Conservation (phyloP, 164 flowering plant species). For the Buxus sempervirens region DNA sequence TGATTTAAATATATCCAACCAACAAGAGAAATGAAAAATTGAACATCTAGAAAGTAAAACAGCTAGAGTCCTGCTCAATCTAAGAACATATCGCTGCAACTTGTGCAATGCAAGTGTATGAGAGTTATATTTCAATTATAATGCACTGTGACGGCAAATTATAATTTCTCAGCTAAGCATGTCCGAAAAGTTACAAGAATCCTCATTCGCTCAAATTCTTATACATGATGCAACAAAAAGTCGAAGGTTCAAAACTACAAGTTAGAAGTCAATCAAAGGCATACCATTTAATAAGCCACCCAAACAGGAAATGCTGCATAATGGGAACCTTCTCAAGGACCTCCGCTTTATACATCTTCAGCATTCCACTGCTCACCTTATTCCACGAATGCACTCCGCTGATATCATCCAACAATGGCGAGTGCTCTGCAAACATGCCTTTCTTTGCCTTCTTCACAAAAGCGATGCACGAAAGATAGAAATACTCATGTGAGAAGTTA, state of each 20-base stretch:
- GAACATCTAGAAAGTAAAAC: no score
- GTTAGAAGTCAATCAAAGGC: background rate
- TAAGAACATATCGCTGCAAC: no score
- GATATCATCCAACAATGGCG: conserved; percentile 90
- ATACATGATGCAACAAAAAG: background rate
- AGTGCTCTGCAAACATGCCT: conserved; percentile 87
- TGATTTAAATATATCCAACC: no score
- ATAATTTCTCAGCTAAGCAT: no score
- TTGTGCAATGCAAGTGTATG: no score
- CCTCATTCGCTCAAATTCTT: no score
- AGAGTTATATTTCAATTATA: no score
- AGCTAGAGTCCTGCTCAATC: no score
- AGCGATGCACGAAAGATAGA: conserved; percentile 70
- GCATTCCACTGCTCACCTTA: conserved; percentile 88
- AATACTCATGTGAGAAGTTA: conserved; percentile 68
- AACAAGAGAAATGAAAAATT: no score
- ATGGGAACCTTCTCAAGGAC: conserved; percentile 66
- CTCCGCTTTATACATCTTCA: conserved; percentile 64
- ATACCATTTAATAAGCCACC: conserved; percentile 54
- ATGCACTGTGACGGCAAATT: no score
- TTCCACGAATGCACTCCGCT: conserved; percentile 92
- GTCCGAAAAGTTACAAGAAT: no score
- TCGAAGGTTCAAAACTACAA: no score
- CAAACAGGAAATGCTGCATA: conserved; percentile 69
- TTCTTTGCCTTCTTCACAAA: conserved; percentile 93